Percentiles rank a stretch among this genome's conserved stretches.
These are phyloP conservation scores for Teunomyces gatunensis DNA, from an alignment of 805 yeast genomes.

Conservation along the genomic window DNA sequence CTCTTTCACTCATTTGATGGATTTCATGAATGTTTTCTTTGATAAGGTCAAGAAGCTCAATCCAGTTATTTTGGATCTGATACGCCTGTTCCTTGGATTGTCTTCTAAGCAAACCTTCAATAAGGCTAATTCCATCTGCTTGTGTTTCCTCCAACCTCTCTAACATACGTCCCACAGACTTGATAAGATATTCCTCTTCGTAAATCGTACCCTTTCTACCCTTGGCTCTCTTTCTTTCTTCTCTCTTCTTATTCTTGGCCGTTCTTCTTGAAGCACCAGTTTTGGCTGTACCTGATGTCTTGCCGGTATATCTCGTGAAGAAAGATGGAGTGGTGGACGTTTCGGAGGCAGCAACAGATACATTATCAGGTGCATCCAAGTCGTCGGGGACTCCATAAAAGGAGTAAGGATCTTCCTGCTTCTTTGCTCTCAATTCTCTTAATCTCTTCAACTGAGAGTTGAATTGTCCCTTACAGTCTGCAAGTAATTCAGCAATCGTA, in stretches of 20 bases:
- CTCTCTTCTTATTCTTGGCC: conserved; percentile 87
- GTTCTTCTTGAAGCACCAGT: conserved; percentile 95
- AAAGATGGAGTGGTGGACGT: conserved; percentile 90
- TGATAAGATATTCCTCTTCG: conserved; percentile 91
- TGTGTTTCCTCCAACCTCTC: conserved; percentile 76
- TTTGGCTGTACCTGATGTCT: conserved; percentile 91
- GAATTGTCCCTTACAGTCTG: conserved; percentile 89
- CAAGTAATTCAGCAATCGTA: conserved; percentile 76
- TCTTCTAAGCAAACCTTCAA: conserved; percentile 76
- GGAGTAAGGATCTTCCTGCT: conserved; percentile 78
- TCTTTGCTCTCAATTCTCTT: conserved; percentile 81
- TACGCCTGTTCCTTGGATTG: conserved; percentile 74
- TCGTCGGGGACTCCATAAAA: conserved; percentile 68
- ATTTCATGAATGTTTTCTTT: conserved; percentile 69
- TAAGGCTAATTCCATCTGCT: conserved; percentile 68
- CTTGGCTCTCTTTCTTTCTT: conserved; percentile 91
- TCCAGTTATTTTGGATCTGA: conserved; percentile 68
- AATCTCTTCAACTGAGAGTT: conserved; percentile 79
- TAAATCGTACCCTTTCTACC: conserved; percentile 98
- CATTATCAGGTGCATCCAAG: conserved; percentile 82
- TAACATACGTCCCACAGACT: conserved; percentile 81
- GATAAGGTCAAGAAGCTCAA: conserved; percentile 54
- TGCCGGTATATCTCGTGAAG: conserved; percentile 94
- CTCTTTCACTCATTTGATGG: conserved; percentile 76
- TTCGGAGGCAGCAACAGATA: conserved; percentile 92